Evolutionary conservation across 805 yeast genomes (phyloP).

Genomic region (Grigorovia jiainica): DNA sequence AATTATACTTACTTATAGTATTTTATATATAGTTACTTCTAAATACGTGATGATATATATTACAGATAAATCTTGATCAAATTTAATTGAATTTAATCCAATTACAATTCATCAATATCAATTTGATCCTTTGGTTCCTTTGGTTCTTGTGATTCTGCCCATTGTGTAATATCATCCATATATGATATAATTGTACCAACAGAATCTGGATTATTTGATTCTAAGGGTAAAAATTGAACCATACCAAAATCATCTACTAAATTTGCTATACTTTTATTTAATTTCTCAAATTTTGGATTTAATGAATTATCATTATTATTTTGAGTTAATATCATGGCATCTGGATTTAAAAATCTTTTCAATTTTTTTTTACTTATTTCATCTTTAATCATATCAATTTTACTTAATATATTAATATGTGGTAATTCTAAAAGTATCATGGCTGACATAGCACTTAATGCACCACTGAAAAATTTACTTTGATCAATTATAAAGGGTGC

Average conservation of each 20-base stretch:
- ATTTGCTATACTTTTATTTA: slow-evolving; percentile 77
- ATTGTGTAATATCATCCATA: slow-evolving; percentile 94
- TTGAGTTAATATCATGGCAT: slow-evolving; percentile 61
- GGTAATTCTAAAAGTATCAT: slow-evolving; percentile 94
- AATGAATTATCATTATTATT: slow-evolving; percentile 32
- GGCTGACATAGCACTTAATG: slow-evolving; percentile 94
- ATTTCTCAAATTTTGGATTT: slow-evolving; percentile 55
- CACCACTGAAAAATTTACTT: slow-evolving; percentile 91
- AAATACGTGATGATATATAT: too few species aligned
- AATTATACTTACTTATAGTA: too few species aligned
- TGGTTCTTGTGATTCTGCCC: slow-evolving; percentile 96
- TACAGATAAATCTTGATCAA: too few species aligned
- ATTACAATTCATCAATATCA: slow-evolving; percentile 43
- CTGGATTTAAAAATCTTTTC: slow-evolving; percentile 83
- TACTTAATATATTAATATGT: slow-evolving; percentile 82
- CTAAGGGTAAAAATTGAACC: slow-evolving; percentile 93
- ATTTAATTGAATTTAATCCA: too few species aligned
- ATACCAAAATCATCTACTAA: slow-evolving; percentile 95
- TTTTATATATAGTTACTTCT: too few species aligned
- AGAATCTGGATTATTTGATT: slow-evolving; percentile 64
- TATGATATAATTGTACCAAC: slow-evolving; percentile 79
- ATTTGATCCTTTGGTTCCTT: slow-evolving; percentile 83
- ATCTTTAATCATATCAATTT: slow-evolving; percentile 76
- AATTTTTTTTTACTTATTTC: slow-evolving; percentile 66
- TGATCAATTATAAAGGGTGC: slow-evolving; percentile 89